Evolutionary conservation across 1,284 basidiomycete genomes (phyloP), one percentile per base, ranked within the genome.

Genomic region (Melanopsichium pennsylvanicum): DNA sequence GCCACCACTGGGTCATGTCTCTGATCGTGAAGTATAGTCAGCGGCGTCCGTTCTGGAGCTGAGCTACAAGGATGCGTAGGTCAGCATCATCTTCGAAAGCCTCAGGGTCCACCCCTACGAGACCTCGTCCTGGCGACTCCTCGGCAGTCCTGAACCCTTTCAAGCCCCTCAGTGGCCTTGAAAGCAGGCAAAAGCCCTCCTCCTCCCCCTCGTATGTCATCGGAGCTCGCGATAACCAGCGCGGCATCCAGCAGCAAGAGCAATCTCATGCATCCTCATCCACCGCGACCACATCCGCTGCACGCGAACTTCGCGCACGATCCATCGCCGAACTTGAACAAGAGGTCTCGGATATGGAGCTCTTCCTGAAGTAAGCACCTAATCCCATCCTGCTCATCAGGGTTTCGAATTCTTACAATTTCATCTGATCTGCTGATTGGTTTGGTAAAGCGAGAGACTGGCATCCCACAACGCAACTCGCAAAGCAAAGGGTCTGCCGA

Each of bases 81-180:
- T 58, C 61, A 29, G 55, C 49, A 18, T 64, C 61, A 18, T 55
- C 61, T 3, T 64, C 61, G 11, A 64, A 64, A 38, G 48, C 44
- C 10, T 32, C 18, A 2, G 35, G 44, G 2, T 26, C 26, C 6
- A 23, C 48, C n/a, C 36, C 54, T 2, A 15, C 29, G 0, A 40
- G 31, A 16, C 13, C 22, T n/a, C 48, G 44, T 7, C 25, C 21
- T 8, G 48, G 31, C 25, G 32, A 47, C 8, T 60, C 50, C 1
- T 16, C 38, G 2, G 22, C 48, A 4, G 54, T 63, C 2, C 54
- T 63, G 25, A 52, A 48, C 13, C 47, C 60, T 4, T 63, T 63
- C 32, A 51, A 52, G 11, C 60, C 60, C 6, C 33, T 56, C 13
- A 57, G 48, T 23, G 60, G 60, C 9, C 54, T 63, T n/a, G 40